These are phyloP conservation scores for Gremmenia infestans DNA, from an alignment of 2,329 filamentous ascomycete genomes.

Conservation along the genomic window DNA sequence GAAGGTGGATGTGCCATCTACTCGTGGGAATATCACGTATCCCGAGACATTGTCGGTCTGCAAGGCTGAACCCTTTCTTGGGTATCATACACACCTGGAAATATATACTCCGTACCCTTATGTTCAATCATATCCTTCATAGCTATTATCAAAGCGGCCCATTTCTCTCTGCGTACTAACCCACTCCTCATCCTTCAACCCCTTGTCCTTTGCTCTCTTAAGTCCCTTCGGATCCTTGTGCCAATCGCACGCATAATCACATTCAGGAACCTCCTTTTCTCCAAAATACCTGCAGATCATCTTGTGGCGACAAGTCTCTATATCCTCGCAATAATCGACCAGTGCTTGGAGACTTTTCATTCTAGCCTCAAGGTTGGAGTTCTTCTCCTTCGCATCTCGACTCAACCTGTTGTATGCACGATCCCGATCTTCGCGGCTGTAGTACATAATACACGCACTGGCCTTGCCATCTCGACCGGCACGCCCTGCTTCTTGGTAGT, in stretches of 20 bases:
- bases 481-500: conserved; percentile 91
- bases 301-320: conserved; percentile 66
- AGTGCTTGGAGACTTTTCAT: conserved; percentile 62
- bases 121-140: conserved; percentile 40
- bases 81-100: conserved; percentile 5
- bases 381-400: conserved; percentile 41
- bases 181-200: conserved; percentile 56
- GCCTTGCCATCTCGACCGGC: conserved; percentile 88
- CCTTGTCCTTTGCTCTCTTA: conserved; percentile 50
- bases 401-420: conserved; percentile 55
- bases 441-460: conserved; percentile 83
- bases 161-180: conserved; percentile 58
- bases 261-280: conserved; percentile 53
- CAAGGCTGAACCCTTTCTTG: neutral
- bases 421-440: conserved; percentile 81
- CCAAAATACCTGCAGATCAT: conserved; percentile 75
- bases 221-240: conserved; percentile 63
- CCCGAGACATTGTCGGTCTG: too few species aligned
- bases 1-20: too few species aligned
- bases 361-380: conserved; percentile 44
- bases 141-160: conserved; percentile 51
- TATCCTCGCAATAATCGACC: conserved; percentile 77
- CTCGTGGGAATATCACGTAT: too few species aligned
- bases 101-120: neutral
- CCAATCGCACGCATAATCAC: conserved; percentile 73